Base-by-base conservation (phyloP, 2,329 filamentous ascomycete genomes). In the Hymenoscyphus linearis region DNA sequence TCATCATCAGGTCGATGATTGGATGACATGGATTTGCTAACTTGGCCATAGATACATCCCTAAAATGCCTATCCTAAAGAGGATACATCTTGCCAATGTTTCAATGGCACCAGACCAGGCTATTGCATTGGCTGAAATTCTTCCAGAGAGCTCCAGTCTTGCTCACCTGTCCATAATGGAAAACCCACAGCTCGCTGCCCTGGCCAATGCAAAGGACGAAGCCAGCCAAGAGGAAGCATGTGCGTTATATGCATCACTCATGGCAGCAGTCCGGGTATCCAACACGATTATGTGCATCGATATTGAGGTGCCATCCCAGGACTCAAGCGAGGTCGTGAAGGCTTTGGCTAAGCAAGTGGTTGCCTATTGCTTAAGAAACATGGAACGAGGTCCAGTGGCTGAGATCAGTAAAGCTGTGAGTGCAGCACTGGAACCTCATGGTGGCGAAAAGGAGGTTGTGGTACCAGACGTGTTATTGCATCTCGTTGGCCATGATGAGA, bases 311-410 rank as follows among this genome's bases (percentile, higher is more conserved):
- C 95, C 93, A 0, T 86, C 82, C 35, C 80, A 86, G 25, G 86
- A 91, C 60, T 90, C 89, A n/a, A 91, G 89, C 59, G 95, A 97
- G 73, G 85, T 97, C 26, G 90, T 97, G 69, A 96, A 92, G 74
- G 93, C 92, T 2, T 81, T 97, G 68, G 93, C 92, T 0, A 96
- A 93, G 71, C 93, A 96, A 74, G 89, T 96, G n/a, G 88, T 97
- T 52, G 93, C 91, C 0, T 97, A 97, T 74, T 96, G 90, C 65
- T 81, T 99, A 64, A 86, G 90, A 61, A 99, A 99, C 69, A 88
- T 99, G 79, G 91, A 96, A 73, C 84, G 83, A 10, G 83, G 89
- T 16, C 86, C 90, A 12, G 85, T 91, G 62, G 80, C 83, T 10
- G 86, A 88, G 60, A 81, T 85, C 62, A 77, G 77, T 64, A 73